Conservation (phyloP, 495 filamentous ascomycete species). For the Trichoderma reesei region DNA sequence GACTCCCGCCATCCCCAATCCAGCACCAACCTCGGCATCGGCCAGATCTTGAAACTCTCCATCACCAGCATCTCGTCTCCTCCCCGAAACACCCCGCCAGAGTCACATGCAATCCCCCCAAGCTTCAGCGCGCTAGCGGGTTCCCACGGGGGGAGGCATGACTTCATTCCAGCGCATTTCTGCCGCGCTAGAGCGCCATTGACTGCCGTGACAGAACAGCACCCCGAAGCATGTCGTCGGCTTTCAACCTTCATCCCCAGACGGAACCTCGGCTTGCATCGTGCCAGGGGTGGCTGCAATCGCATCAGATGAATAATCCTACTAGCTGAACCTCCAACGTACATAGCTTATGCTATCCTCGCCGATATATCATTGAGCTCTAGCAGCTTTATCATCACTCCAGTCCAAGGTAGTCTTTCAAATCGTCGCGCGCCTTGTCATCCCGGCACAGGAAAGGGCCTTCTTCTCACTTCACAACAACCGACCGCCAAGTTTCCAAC, state of each 20-base stretch:
- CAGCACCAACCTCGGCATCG: no score
- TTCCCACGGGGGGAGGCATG: neutral
- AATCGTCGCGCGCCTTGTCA: neutral
- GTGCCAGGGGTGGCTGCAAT: neutral
- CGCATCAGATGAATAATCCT: no score
- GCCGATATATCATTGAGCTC: neutral
- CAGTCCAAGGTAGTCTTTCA: neutral
- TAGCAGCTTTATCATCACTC: neutral
- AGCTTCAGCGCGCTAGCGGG: slow-evolving; percentile 5
- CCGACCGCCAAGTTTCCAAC: neutral
- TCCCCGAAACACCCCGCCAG: slow-evolving; percentile 1
- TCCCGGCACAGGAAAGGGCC: no score
- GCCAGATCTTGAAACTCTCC: no score
- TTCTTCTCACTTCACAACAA: neutral
- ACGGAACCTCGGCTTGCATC: neutral
- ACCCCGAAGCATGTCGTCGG: neutral
- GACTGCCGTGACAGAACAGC: neutral
- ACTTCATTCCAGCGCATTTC: neutral
- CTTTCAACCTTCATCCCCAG: neutral
- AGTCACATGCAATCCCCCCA: slow-evolving; percentile 4
- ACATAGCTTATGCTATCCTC: neutral
- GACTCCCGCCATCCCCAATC: no score
- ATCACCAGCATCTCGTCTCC: neutral
- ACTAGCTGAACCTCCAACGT: no score
- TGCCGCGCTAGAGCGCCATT: neutral